phyloP scores from a whole-genome alignment of 2,329 filamentous ascomycete genomes.

The Monosporascus ibericus region DNA sequence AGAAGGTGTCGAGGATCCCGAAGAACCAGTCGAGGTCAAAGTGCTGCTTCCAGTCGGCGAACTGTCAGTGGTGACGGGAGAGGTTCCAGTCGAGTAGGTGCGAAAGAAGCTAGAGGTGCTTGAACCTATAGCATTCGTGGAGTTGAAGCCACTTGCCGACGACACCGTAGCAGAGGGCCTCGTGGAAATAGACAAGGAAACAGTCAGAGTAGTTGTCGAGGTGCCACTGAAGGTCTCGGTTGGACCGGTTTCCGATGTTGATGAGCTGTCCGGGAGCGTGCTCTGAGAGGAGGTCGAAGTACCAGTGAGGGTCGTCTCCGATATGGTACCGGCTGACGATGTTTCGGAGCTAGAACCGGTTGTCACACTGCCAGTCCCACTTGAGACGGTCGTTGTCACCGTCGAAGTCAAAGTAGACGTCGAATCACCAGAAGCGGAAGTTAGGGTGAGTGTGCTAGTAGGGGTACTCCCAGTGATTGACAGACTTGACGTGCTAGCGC shows the following conservation, averaged over 20 bases:
- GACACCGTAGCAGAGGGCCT: conserved; percentile 2
- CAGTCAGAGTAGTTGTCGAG: not conserved
- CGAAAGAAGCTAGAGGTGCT: conserved; percentile 12
- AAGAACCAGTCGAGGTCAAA: not conserved
- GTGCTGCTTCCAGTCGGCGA: not conserved
- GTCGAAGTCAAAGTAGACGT: conserved; percentile 8
- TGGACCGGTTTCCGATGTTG: not conserved
- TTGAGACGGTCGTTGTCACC: conserved; percentile 2
- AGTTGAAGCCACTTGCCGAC: conserved; percentile 4
- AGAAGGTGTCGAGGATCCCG: not conserved
- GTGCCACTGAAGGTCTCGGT: not conserved
- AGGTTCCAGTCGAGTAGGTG: conserved; percentile 4
- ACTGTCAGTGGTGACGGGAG: not conserved
- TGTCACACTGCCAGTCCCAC: not conserved
- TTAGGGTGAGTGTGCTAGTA: not conserved
- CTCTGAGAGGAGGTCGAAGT: not conserved
- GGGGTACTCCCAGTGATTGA: not conserved
- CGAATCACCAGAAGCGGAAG: not conserved
- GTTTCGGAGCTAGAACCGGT: not conserved
- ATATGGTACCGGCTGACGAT: not conserved
- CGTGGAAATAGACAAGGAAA: not conserved
- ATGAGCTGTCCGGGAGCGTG: not conserved
- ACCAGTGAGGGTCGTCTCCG: not conserved
- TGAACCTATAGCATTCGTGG: conserved; percentile 1
- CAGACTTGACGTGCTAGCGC: not conserved